Conservation (phyloP, 2,329 filamentous ascomycete genomes). For the Diaporthe sp. region DNA sequence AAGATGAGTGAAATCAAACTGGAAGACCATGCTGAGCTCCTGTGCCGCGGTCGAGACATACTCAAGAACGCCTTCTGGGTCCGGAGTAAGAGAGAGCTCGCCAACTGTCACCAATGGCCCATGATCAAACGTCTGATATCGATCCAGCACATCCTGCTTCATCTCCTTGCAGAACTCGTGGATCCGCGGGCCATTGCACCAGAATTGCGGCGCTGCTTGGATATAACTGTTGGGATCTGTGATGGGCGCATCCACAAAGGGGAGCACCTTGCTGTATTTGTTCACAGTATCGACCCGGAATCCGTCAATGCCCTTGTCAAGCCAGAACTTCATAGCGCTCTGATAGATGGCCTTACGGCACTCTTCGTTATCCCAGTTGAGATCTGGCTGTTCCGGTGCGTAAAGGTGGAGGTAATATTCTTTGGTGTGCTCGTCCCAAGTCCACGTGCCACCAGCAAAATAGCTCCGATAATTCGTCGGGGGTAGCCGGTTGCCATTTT, state of each 20-base stretch:
- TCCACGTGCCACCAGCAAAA: conserved; percentile 62
- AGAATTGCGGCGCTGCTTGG: conserved; percentile 60
- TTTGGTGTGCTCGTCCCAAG: conserved; percentile 60
- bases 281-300: conserved; percentile 78
- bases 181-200: conserved; percentile 70
- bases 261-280: conserved; percentile 70
- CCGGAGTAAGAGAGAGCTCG: conserved; percentile 67
- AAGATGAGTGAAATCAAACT: conserved; percentile 46
- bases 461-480: conserved; percentile 68
- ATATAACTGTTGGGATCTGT: conserved; percentile 49
- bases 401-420: conserved; percentile 73
- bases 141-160: conserved; percentile 59
- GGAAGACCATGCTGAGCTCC: conserved; percentile 67
- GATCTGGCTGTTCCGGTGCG: conserved; percentile 76
- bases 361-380: conserved; percentile 79
- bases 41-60: conserved; percentile 64
- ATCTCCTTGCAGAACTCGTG: conserved; percentile 72
- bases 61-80: conserved; percentile 60
- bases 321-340: conserved; percentile 77
- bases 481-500: conserved; percentile 62
- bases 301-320: conserved; percentile 73
- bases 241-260: conserved; percentile 64
- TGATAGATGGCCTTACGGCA: conserved; percentile 76
- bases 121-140: conserved; percentile 57
- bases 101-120: conserved; percentile 64